Evolutionary conservation across 2,329 filamentous ascomycete genomes (phyloP), one percentile per base, ranked within the genome.

Genomic region (Cordyceps cateniannulata): DNA sequence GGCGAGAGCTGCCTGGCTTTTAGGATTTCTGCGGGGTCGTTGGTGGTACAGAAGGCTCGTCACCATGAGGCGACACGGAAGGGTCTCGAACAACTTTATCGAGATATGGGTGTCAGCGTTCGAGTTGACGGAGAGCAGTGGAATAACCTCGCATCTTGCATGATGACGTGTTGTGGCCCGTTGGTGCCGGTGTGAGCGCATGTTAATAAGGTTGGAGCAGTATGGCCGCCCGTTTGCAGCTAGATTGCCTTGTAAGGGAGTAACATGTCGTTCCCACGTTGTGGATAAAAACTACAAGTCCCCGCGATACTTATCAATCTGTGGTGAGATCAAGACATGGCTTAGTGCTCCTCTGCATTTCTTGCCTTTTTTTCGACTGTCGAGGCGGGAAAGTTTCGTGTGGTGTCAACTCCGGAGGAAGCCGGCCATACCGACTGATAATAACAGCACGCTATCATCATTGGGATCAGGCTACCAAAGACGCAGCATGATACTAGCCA

Each of bases 11-110:
- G 54, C 27, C 20, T 16, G 20, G 29, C 22, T 48, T 51, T 59
- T 32, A 25, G 29, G 4, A 18, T 51, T 51, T 59, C 48, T 59
- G 56, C 56, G 56, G 56, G 56, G 56, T 59, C 50, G 38, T n/a
- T 24, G 24, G 48, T 44, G 12, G 24, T 27, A 40, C 56, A 59
- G n/a, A 49, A 8, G 22, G 25, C 12, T 35, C 48, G 25, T 51
- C 25, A 32, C n/a, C 3, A 12, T 29, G 20, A 45, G 6, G 24
- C n/a, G 45, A 44, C 22, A 22, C 16, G 40, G 27, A 14, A 57
- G 40, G 1, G 47, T n/a, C 32, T 35, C 32, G 32, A 35, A 35
- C 32, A 12, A 35, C 32, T 35, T 35, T 12, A 35, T 9, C 3
- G 44, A 44, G 18, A 24, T 35, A 12, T 32, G 50, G 8, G 16